A percentile compares a stretch with the other conserved stretches of the same genome.
Conservation (phyloP, 768 basidiomycete species). For the Tricholoma saponaceum region DNA sequence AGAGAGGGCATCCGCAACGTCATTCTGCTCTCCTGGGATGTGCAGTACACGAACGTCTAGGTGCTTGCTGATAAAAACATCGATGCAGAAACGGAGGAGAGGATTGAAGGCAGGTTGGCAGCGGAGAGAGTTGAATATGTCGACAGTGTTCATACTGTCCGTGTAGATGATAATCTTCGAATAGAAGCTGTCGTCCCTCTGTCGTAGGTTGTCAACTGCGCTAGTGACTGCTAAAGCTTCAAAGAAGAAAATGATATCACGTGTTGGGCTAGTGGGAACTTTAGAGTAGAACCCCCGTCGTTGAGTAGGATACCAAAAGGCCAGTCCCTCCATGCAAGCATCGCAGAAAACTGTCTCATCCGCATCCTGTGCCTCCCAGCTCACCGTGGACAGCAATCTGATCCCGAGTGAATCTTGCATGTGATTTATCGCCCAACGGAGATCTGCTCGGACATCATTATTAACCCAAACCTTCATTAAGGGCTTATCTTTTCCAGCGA, state of each 20-base stretch:
- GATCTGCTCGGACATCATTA: slow-evolving; percentile 13
- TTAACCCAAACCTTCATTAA: slow-evolving; percentile 21
- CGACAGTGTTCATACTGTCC: slow-evolving; percentile 19
- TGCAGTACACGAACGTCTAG: slow-evolving; percentile 12
- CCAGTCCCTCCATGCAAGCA: too few species aligned
- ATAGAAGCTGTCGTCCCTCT: not conserved
- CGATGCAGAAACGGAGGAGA: slow-evolving; percentile 12
- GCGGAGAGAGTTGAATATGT: slow-evolving; percentile 15
- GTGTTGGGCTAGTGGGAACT: too few species aligned
- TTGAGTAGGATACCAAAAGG: slow-evolving; percentile 15
- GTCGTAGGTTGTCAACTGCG: slow-evolving; percentile 10
- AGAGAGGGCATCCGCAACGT: slow-evolving; percentile 18
- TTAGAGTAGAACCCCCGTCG: slow-evolving; percentile 11
- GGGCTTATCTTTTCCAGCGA: slow-evolving; percentile 14
- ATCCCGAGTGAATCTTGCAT: slow-evolving; percentile 15
- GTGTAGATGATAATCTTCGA: slow-evolving; percentile 16
- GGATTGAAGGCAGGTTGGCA: slow-evolving; percentile 9
- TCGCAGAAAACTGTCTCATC: too few species aligned
- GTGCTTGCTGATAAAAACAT: slow-evolving; percentile 6
- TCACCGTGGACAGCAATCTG: slow-evolving; percentile 12
- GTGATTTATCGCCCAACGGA: slow-evolving; percentile 25
- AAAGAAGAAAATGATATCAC: slow-evolving; percentile 19
- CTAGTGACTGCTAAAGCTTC: slow-evolving; percentile 14
- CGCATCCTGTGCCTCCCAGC: too few species aligned
- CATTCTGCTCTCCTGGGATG: slow-evolving; percentile 14